Conservation (phyloP, 768 basidiomycete species). For the Trametes cinnabarina region DNA sequence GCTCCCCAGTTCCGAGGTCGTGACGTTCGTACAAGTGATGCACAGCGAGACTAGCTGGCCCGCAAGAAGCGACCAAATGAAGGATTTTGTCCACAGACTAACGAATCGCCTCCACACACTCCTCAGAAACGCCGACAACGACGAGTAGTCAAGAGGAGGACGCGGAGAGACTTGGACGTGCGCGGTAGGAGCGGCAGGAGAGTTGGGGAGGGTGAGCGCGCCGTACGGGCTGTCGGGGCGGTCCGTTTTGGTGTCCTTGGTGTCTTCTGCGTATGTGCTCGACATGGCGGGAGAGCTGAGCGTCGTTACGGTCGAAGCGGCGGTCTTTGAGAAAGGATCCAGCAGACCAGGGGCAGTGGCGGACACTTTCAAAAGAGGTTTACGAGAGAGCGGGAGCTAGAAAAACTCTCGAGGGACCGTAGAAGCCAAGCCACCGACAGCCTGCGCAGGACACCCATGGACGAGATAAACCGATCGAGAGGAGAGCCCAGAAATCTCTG, state of each 20-base stretch:
- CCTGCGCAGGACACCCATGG: background rate
- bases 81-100: conserved; percentile 77
- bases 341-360: conserved; percentile 1
- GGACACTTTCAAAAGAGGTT: background rate
- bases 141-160: conserved; percentile 68
- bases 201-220: background rate
- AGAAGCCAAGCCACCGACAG: background rate
- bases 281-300: conserved; percentile 5
- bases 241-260: conserved; percentile 9
- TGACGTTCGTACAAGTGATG: conserved; percentile 86
- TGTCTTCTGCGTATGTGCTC: conserved; percentile 5
- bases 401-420: conserved; percentile 3
- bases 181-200: background rate
- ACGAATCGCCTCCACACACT: conserved; percentile 62
- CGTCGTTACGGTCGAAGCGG: background rate
- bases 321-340: background rate
- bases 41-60: conserved; percentile 85
- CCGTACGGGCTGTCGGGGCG: conserved; percentile 4
- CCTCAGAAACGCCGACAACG: conserved; percentile 47
- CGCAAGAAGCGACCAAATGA: conserved; percentile 65
- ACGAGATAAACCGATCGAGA: conserved; percentile 6
- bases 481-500: background rate
- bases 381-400: conserved; percentile 4
- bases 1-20: conserved; percentile 71
- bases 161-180: conserved; percentile 25